A percentile compares a stretch with the other conserved stretches of the same genome.
These are phyloP conservation scores for Penicillium cataractarum DNA, from an alignment of 495 filamentous ascomycete species.

Conservation along the genomic window DNA sequence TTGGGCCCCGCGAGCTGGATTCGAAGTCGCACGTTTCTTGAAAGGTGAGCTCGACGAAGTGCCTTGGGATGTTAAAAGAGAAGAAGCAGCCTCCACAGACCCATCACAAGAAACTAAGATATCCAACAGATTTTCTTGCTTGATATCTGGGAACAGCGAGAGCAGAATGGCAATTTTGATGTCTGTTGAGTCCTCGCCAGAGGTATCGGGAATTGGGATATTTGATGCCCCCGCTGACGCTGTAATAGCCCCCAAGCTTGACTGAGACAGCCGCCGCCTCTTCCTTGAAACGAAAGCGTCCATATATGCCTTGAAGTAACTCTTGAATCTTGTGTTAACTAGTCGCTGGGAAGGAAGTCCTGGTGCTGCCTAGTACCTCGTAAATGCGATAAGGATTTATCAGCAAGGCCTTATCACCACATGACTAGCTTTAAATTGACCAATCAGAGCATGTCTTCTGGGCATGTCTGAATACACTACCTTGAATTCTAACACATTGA, in stretches of 20 bases:
- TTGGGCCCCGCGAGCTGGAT: slow-evolving; percentile 35
- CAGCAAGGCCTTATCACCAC: slow-evolving; percentile 29
- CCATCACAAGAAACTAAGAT: slow-evolving; percentile 76
- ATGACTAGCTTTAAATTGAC: slow-evolving; percentile 39
- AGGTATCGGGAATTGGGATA: slow-evolving; percentile 2
- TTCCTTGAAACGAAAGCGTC: slow-evolving; percentile 62
- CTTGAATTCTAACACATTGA: too few relatives aligned
- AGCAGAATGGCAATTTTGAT: slow-evolving; percentile 81
- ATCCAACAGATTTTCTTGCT: slow-evolving; percentile 73
- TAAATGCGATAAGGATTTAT: slow-evolving; percentile 21
- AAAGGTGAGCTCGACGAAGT: slow-evolving; percentile 5
- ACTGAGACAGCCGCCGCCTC: slow-evolving; percentile 39
- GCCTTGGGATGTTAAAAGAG: slow-evolving; percentile 48
- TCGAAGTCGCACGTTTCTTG: slow-evolving; percentile 37
- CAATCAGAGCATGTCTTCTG: slow-evolving; percentile 26
- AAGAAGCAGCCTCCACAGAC: slow-evolving; percentile 65
- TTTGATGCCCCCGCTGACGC: slow-evolving; percentile 3
- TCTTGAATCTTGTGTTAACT: not conserved
- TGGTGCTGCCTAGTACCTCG: not conserved
- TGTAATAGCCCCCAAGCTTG: slow-evolving; percentile 3
- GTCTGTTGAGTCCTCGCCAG: slow-evolving; percentile 78
- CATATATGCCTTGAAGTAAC: slow-evolving; percentile 39
- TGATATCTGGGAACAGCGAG: slow-evolving; percentile 68
- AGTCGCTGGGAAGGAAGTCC: not conserved
- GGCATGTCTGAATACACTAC: not conserved